Evolutionary conservation across 1,284 basidiomycete genomes (phyloP), one percentile per base, ranked within the genome.

Genomic region (Phylloboletellus chloephorus): DNA sequence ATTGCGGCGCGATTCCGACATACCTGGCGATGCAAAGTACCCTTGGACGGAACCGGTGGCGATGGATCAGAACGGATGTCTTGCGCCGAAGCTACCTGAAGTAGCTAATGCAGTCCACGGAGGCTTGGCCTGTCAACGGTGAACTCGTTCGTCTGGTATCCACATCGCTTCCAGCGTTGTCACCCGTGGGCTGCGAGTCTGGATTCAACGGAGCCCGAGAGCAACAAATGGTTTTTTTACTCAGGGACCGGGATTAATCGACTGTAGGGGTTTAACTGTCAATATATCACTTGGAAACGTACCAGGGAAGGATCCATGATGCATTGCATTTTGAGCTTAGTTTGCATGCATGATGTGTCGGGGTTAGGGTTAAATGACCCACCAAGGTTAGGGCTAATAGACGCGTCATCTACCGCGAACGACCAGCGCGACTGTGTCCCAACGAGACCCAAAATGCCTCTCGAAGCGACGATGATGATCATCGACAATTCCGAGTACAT

Each of bases 401-500:
- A 50, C 52, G 46, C 50, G 43, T 56, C 57, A 57, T 48, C 56
- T 41, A n/a, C 52, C 16, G 44, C 49, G 31, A 30, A 56, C 22
- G 12, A 22, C n/a, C 8, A 11, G 9, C 21, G 52, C 28, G 46
- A 43, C 29, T 49, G 43, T 17, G 13, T 47, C 44, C 43, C 37
- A 34, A 57, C 54, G 43, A 46, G 31, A 37, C 46, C 51, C 73
- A 82, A 63, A 47, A 94, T 94, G 90, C 88, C 89, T 51, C 77
- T 94, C 62, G 90, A 95, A 79, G 90, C 90, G 38, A 92, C 89
- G 25, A 89, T 94, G 78, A 81, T 94, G 67, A 77, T 93, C 29
- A 80, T 94, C 51, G 91, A 94, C 74, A 93, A 93, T 63, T 93
- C 90, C 4, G 91, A 94, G 66, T 93, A 86, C 68, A 94, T 93